Evolutionary conservation across 202 grass and related monocot species (phyloP).

Genomic region (Schoenoplectus tabernaemontani): DNA sequence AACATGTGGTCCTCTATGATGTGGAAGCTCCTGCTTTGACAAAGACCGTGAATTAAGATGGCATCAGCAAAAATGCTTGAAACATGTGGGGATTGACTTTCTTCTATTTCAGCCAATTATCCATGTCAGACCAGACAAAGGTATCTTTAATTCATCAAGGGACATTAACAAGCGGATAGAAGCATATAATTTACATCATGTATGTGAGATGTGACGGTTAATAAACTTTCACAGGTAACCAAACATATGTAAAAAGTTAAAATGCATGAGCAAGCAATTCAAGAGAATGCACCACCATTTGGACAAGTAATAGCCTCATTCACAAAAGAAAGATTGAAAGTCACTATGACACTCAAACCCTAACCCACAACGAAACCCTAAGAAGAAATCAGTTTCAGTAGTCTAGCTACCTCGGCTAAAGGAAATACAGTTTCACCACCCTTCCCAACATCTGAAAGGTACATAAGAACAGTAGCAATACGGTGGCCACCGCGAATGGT

Average conservation of each 20-base stretch:
- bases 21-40: not conserved
- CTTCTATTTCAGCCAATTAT: not conserved
- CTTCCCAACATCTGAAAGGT: constrained; percentile 67
- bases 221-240: not conserved
- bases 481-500: constrained; percentile 65
- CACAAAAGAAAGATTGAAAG: not conserved
- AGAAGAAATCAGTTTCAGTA: not conserved
- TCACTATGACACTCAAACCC: not conserved
- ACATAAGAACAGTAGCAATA: constrained; percentile 84
- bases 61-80: not conserved
- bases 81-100: not conserved
- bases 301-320: not conserved
- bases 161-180: not conserved
- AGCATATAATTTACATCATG: not conserved
- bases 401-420: constrained; percentile 53
- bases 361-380: not conserved
- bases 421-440: constrained; percentile 96
- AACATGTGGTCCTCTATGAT: constrained; percentile 18
- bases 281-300: not conserved
- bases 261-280: not conserved
- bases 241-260: not conserved
- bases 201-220: not conserved
- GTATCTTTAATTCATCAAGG: not conserved
- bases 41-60: not conserved
- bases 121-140: not conserved